Evolutionary conservation across 2,329 filamentous ascomycete genomes (phyloP), one percentile per base, ranked within the genome.

Genomic region (Teratosphaeria gauchensis): DNA sequence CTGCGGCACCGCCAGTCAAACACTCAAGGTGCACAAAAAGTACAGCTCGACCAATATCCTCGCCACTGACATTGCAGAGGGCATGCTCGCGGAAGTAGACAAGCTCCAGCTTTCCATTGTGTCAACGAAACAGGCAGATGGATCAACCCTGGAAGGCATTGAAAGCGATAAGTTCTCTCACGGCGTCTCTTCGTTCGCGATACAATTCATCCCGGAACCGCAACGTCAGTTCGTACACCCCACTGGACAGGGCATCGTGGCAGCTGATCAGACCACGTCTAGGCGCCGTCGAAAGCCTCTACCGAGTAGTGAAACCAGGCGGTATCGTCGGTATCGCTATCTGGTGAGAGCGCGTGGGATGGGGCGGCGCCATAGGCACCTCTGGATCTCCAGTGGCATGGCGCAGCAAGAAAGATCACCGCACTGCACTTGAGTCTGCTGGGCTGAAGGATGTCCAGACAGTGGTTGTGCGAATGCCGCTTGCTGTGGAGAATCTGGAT

Each of bases 31-130:
- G 14, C 53, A 54, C 31, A 2, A 54, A 21, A 54, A 32, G 14
- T 31, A 16, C 31, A 9, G 8, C 24, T 11, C 21, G 6, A n/a
- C 53, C 19, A 24, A 31, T 2, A 56, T 56, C 32, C 54, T 56
- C 24, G 54, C 54, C 21, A 56, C 54, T 5, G 54, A 56, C 54
- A 48, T 56, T 11, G 54, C 54, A 9, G 54, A 46, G 33, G 54
- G 54, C 42, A 56, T 56, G 54, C 54, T 56, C 24, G 38, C 32
- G 32, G 19, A 56, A 33, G 42, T 56, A 11, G 38, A 56, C 31
- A 16, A 30, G 33, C 54, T 51, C 7, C 33, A 56, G 12, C 32
- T 56, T 19, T 12, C 54, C 12, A 42, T 51, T 11, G 54, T 56
- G 16, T 28, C 54, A n/a, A 56, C 54, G 9, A 31, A 51, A 19